These are phyloP conservation scores for Tolypocladium ovalisporum DNA, from an alignment of 2,329 filamentous ascomycete genomes.

Conservation along the genomic window DNA sequence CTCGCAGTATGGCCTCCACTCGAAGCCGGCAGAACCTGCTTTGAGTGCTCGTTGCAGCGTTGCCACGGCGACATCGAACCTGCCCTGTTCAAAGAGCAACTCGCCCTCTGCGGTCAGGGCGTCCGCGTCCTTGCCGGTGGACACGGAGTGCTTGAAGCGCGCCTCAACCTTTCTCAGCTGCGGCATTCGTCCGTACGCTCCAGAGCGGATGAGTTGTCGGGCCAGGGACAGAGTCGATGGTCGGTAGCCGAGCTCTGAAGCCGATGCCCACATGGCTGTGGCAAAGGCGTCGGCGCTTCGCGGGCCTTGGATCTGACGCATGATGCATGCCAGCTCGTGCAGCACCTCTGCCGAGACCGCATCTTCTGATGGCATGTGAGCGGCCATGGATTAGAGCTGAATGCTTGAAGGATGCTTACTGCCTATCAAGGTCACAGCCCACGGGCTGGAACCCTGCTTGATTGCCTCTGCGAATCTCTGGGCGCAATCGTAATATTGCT, in stretches of 20 bases:
- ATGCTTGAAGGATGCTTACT: conserved; percentile 15
- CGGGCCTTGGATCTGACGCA: conserved; percentile 8
- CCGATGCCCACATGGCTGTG: conserved; percentile 17
- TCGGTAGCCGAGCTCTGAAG: conserved; percentile 17
- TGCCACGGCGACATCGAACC: conserved; percentile 10
- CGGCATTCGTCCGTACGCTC: conserved; percentile 9
- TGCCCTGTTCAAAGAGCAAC: conserved; percentile 12
- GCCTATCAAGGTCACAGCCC: conserved; percentile 7
- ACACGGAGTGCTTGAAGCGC: conserved; percentile 19
- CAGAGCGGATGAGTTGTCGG: conserved; percentile 9
- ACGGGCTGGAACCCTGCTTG: conserved; percentile 10
- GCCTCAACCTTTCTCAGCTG: conserved; percentile 11
- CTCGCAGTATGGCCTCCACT: conserved; percentile 15
- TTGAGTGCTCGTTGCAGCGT: conserved; percentile 14
- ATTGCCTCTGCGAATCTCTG: conserved; percentile 12
- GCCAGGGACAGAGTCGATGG: conserved; percentile 19
- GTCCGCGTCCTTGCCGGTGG: conserved; percentile 18
- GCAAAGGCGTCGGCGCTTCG: conserved; percentile 7
- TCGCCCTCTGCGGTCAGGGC: conserved; percentile 23
- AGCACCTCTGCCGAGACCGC: conserved; percentile 8
- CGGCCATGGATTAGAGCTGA: neutral
- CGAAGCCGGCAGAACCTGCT: conserved; percentile 9
- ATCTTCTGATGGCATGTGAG: conserved; percentile 6
- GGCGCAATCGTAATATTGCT: conserved; percentile 13
- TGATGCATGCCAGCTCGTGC: conserved; percentile 18